Percentiles rank a stretch among this genome's conserved stretches.
Conservation (phyloP, 116 monocot species). For the Iris pallida region DNA sequence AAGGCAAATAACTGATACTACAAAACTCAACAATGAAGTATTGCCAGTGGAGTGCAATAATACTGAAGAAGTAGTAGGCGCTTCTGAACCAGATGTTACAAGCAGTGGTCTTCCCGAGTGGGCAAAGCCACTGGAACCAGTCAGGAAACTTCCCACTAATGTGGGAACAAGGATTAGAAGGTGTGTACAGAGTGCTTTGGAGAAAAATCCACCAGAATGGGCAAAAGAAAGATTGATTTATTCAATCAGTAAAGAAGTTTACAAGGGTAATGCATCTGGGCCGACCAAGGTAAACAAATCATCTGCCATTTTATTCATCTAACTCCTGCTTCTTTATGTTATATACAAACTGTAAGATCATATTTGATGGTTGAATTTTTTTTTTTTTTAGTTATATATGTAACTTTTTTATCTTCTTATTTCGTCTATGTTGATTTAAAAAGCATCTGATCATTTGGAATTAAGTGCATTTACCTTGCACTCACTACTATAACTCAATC, state of each 20-base stretch:
- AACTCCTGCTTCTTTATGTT: background rate
- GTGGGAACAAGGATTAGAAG: slow-evolving; percentile 96
- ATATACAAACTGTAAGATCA: background rate
- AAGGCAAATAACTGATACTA: slow-evolving; percentile 53
- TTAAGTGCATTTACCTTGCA: too few species aligned
- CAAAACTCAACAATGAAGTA: slow-evolving; percentile 32
- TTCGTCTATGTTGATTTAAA: background rate
- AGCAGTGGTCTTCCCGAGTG: slow-evolving; percentile 63
- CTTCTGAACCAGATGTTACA: slow-evolving; percentile 25
- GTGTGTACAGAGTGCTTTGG: slow-evolving; percentile 78
- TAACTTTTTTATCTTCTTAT: background rate
- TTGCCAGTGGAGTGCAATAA: slow-evolving; percentile 43
- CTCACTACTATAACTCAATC: too few species aligned
- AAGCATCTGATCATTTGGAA: too few species aligned
- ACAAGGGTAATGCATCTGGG: slow-evolving; percentile 98
- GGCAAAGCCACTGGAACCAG: slow-evolving; percentile 80
- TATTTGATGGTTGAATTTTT: background rate
- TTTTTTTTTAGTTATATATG: background rate
- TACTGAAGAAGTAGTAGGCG: slow-evolving; percentile 38
- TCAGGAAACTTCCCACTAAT: slow-evolving; percentile 95
- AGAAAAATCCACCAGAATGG: slow-evolving; percentile 86
- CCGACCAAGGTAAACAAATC: slow-evolving; percentile 77
- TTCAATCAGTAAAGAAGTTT: slow-evolving; percentile 97
- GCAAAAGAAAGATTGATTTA: slow-evolving; percentile 77
- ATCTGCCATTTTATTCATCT: background rate